Evolutionary conservation across 2,329 filamentous ascomycete genomes (phyloP).

Genomic region (Phyllosticta capitalensis): DNA sequence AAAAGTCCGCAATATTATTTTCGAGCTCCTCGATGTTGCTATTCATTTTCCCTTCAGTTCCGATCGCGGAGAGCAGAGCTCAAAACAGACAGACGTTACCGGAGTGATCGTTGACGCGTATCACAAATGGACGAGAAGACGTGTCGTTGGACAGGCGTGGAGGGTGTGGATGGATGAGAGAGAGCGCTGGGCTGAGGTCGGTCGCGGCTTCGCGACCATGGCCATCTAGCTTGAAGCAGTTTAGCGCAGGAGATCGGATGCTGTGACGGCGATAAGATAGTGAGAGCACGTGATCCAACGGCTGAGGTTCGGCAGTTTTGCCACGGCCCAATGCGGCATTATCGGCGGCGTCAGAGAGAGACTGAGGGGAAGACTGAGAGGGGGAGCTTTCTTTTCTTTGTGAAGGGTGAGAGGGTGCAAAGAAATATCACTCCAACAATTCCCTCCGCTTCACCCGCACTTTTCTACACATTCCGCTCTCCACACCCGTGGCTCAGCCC

Average conservation of each 20-base stretch:
- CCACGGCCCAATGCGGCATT: background rate
- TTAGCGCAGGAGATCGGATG: no score
- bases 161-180: background rate
- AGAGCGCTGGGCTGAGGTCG: constrained; percentile 2
- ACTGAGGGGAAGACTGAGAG: no score
- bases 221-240: no score
- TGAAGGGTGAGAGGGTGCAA: no score
- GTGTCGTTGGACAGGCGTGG: background rate
- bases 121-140: background rate
- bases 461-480: background rate
- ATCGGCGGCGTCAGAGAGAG: background rate
- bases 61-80: constrained; percentile 4
- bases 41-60: constrained; percentile 12
- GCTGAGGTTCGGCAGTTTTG: background rate
- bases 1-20: constrained; percentile 5
- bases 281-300: background rate
- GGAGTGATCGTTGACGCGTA: background rate
- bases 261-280: background rate
- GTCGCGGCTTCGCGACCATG: background rate
- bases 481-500: background rate
- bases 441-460: no score
- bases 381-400: no score
- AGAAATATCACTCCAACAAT: no score
- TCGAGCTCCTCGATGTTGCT: constrained; percentile 7
- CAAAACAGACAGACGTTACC: constrained; percentile 10